These are phyloP conservation scores for Botryosphaeria dothidea DNA, from an alignment of 2,329 filamentous ascomycete species.

Conservation along the genomic window DNA sequence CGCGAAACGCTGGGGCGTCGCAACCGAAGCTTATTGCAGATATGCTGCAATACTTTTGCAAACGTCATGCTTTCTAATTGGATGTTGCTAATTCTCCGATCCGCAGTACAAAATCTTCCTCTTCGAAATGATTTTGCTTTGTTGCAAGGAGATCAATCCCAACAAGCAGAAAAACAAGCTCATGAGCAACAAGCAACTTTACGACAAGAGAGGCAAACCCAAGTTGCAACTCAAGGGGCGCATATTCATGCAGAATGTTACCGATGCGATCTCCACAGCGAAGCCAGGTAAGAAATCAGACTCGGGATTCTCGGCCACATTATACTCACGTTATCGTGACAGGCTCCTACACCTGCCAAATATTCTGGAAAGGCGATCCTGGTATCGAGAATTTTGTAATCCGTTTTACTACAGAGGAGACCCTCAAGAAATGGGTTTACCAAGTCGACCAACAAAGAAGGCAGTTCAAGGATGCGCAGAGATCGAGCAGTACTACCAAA, in stretches of 20 bases:
- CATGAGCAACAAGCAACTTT: constrained; percentile 69
- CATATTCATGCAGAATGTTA: constrained; percentile 99
- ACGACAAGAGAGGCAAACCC: constrained; percentile 72
- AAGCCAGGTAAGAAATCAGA: constrained; percentile 86
- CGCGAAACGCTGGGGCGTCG: background rate
- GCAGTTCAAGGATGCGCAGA: constrained; percentile 49
- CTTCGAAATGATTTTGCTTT: constrained; percentile 91
- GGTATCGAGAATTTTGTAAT: constrained; percentile 96
- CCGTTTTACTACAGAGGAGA: constrained; percentile 86
- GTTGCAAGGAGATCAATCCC: constrained; percentile 90
- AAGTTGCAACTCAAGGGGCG: constrained; percentile 89
- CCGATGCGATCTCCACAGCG: constrained; percentile 82
- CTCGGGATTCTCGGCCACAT: too few relatives aligned
- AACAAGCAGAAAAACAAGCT: constrained; percentile 74
- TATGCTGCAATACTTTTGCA: constrained; percentile 6
- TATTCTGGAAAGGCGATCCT: constrained; percentile 97
- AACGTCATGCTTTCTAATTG: background rate
- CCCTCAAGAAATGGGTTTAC: constrained; percentile 87
- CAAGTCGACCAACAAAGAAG: constrained; percentile 75
- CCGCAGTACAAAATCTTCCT: constrained; percentile 94
- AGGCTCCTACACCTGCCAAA: constrained; percentile 94
- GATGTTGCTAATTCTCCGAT: constrained; percentile 7
- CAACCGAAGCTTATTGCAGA: constrained; percentile 18
- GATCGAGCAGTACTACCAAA: constrained; percentile 44
- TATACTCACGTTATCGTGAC: background rate